phyloP scores from a whole-genome alignment of 2,329 filamentous ascomycete species.

The Aspergillus sp. region DNA sequence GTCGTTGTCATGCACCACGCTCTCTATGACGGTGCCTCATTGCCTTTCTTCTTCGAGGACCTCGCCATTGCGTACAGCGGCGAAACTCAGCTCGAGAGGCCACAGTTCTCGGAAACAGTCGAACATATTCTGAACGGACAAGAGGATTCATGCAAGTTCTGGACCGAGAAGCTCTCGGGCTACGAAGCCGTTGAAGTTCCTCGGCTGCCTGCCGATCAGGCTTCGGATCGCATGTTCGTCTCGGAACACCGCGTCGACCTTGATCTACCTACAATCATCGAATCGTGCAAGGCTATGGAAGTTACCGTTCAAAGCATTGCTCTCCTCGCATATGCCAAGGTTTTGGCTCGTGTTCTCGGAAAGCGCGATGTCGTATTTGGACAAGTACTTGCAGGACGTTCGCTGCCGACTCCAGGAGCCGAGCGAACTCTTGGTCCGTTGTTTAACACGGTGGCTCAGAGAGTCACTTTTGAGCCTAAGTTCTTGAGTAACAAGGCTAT shows the following conservation, averaged over 20 bases:
- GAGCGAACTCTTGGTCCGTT: slow-evolving; percentile 52
- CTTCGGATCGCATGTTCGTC: slow-evolving; percentile 17
- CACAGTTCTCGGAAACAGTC: slow-evolving; percentile 51
- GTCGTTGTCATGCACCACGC: slow-evolving; percentile 75
- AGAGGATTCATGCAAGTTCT: slow-evolving; percentile 42
- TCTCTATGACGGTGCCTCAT: slow-evolving; percentile 81
- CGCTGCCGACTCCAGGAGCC: slow-evolving; percentile 46
- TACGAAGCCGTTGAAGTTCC: slow-evolving; percentile 24
- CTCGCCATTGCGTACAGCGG: slow-evolving; percentile 62
- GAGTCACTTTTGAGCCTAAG: slow-evolving; percentile 32
- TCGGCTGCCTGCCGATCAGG: slow-evolving; percentile 9
- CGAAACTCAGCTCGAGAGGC: slow-evolving; percentile 8
- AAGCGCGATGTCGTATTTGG: slow-evolving; percentile 43
- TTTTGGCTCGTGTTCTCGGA: slow-evolving; percentile 29
- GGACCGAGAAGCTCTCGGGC: slow-evolving; percentile 21
- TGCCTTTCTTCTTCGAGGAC: slow-evolving; percentile 70
- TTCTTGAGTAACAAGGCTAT: slow-evolving; percentile 40
- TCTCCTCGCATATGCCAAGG: slow-evolving; percentile 31
- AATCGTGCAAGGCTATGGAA: slow-evolving; percentile 26
- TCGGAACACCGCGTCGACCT: slow-evolving; percentile 19
- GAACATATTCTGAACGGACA: slow-evolving; percentile 49
- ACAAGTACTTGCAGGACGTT: slow-evolving; percentile 54
- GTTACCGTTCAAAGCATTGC: slow-evolving; percentile 31
- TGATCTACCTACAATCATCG: slow-evolving; percentile 14
- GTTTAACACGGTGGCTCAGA: slow-evolving; percentile 56